phyloP scores from a whole-genome alignment of 2,329 filamentous ascomycete genomes.

The Phoma sp. region DNA sequence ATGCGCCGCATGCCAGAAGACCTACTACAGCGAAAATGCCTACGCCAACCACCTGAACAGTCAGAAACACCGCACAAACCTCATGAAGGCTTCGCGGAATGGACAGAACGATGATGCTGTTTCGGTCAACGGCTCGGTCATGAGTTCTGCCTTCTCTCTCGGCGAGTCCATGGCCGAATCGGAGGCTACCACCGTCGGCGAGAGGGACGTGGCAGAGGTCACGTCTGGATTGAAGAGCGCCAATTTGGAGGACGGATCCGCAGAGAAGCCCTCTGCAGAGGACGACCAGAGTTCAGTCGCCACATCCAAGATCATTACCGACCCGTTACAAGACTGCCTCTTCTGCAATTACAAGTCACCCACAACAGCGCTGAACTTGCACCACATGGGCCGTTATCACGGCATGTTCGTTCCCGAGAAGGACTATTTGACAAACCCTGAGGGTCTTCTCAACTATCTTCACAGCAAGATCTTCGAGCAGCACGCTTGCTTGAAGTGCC shows the following conservation, averaged over 20 bases:
- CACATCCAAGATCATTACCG: constrained; percentile 41
- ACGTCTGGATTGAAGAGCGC: constrained; percentile 78
- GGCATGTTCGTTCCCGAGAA: constrained; percentile 96
- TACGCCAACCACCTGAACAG: constrained; percentile 91
- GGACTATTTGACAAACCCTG: constrained; percentile 78
- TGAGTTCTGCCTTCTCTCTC: constrained; percentile 90
- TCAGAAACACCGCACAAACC: constrained; percentile 81
- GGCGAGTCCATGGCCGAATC: constrained; percentile 73
- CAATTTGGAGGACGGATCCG: constrained; percentile 44
- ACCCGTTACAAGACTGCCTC: constrained; percentile 66
- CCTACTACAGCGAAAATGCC: constrained; percentile 95
- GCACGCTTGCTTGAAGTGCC: constrained; percentile 87
- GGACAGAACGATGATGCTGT: constrained; percentile 66
- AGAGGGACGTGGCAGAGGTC: constrained; percentile 77
- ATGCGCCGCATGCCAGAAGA: constrained; percentile 85
- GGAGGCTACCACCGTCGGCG: constrained; percentile 60
- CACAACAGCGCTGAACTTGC: constrained; percentile 73
- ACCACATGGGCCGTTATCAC: constrained; percentile 91
- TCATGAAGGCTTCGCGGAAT: constrained; percentile 54
- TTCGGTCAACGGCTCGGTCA: constrained; percentile 68
- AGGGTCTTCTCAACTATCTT: constrained; percentile 79
- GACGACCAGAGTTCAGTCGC: constrained; percentile 45
- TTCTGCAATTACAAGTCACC: constrained; percentile 92
- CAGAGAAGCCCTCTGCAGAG: constrained; percentile 40
- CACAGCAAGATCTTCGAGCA: constrained; percentile 79